A percentile compares a stretch with the other conserved stretches of the same genome.
Evolutionary conservation across 2,329 filamentous ascomycete species (phyloP).

Genomic region (Colletotrichum caudatum): DNA sequence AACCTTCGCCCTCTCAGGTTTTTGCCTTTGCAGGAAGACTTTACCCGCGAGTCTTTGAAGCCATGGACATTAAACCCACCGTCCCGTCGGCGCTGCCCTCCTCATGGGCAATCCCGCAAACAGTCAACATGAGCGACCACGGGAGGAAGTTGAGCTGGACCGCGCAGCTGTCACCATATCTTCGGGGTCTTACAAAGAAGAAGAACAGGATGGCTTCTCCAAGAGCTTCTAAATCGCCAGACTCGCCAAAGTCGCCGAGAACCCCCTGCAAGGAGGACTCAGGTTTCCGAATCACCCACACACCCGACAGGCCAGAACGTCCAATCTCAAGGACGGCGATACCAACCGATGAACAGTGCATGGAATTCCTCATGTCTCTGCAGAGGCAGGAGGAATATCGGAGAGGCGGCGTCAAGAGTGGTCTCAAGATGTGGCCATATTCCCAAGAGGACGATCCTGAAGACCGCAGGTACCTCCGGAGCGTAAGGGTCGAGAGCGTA

Average conservation of each 20-base stretch:
- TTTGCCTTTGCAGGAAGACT: background rate
- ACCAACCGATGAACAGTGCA: slow-evolving; percentile 42
- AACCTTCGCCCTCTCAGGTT: slow-evolving; percentile 23
- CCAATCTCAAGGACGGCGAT: slow-evolving; percentile 38
- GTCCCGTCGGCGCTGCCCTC: slow-evolving; percentile 32
- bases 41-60: slow-evolving; percentile 15
- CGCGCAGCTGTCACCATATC: slow-evolving; percentile 35
- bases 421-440: slow-evolving; percentile 33
- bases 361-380: slow-evolving; percentile 40
- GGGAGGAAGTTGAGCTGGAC: slow-evolving; percentile 37
- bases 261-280: slow-evolving; percentile 11
- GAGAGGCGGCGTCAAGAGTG: slow-evolving; percentile 20
- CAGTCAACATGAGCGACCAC: slow-evolving; percentile 40
- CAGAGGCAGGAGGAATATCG: slow-evolving; percentile 37
- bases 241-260: slow-evolving; percentile 9
- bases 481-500: slow-evolving; percentile 34
- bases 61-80: slow-evolving; percentile 38
- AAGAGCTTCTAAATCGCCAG: slow-evolving; percentile 24
- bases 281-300: slow-evolving; percentile 36
- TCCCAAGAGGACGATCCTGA: slow-evolving; percentile 27
- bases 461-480: slow-evolving; percentile 24
- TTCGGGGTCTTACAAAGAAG: slow-evolving; percentile 27
- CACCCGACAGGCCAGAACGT: slow-evolving; percentile 39
- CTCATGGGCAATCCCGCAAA: slow-evolving; percentile 35
- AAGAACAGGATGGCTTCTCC: slow-evolving; percentile 33